These are phyloP conservation scores for Aspergillus niger DNA, from an alignment of 2,329 filamentous ascomycete species.

Conservation along the genomic window DNA sequence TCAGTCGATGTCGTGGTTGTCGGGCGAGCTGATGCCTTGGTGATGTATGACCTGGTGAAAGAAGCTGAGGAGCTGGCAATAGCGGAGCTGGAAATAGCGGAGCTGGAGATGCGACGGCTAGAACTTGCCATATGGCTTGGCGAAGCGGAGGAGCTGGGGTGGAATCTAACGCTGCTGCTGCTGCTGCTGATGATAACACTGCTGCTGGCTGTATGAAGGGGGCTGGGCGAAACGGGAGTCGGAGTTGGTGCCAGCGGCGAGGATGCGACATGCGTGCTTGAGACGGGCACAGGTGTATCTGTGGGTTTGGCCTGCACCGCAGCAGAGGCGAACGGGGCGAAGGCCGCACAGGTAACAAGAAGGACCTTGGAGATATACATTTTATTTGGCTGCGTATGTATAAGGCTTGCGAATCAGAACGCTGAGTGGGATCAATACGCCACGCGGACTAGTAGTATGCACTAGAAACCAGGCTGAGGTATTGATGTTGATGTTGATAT, in stretches of 20 bases:
- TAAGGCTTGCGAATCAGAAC: not conserved
- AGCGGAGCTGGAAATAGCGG: constrained; percentile 8
- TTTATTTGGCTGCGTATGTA: constrained; percentile 14
- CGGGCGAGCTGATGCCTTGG: constrained; percentile 19
- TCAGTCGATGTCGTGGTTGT: constrained; percentile 9
- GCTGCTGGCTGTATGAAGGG: constrained; percentile 11
- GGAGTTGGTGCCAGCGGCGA: constrained; percentile 16
- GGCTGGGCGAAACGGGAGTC: constrained; percentile 17
- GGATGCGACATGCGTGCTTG: constrained; percentile 23
- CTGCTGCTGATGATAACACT: constrained; percentile 5
- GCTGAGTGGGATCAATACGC: not conserved
- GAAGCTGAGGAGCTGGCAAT: constrained; percentile 6
- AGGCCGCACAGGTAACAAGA: constrained; percentile 29
- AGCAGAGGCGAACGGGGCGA: constrained; percentile 34
- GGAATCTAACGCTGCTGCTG: constrained; percentile 17
- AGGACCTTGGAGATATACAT: constrained; percentile 41
- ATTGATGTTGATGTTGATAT: not conserved
- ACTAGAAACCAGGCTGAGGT: not conserved
- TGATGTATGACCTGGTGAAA: constrained; percentile 23
- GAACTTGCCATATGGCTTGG: constrained; percentile 9
- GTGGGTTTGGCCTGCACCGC: constrained; percentile 24
- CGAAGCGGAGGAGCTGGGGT: constrained; percentile 9
- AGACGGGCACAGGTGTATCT: constrained; percentile 15
- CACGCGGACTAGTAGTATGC: not conserved
- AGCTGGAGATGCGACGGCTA: constrained; percentile 12